Base-by-base conservation (phyloP, 2,329 filamentous ascomycete species). In the Diplocarpon mali region DNA sequence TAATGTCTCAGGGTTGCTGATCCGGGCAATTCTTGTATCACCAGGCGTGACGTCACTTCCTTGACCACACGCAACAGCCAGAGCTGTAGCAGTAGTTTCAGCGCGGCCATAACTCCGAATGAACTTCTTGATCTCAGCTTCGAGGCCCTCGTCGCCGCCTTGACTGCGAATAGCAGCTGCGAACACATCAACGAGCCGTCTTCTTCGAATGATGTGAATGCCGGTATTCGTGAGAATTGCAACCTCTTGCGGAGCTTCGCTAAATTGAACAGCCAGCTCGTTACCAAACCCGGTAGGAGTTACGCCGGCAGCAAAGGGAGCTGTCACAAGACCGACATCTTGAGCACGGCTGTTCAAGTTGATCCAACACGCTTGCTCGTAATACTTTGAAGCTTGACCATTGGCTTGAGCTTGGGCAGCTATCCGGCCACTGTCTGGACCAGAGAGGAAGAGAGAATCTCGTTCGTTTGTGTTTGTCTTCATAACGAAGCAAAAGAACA, bases 221-320 rank as follows among this genome's bases (percentile, higher is more conserved):
- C 92, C 92, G 12, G 78, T 87, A 56, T 92, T 94, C 28, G 92
- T 96, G 43, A 98, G 72, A 38, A 98, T 78, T 1, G 90, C 92
- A 52, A 96, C 80, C 60, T 98, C 90, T 40, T 83, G 79, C 0
- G 83, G 75, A 0, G 80, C 71, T 48, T 85, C 74, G 58, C 98
- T 92, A 56, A 92, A 98, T 57, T 98, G 93, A n/a, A 94, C 83
- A 1, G 92, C 87, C 45, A 96, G 70, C 65, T 98, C 92, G 56
- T 98, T 98, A 10, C 90, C 89, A 57, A 95, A 96, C 0, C 89
- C 90, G 16, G 78, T 61, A 0, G 85, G 84, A 20, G 77, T 75
- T 10, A 67, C 67, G 0, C 79, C 73, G 9, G 84, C 83, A 13
- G 78, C 73, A 55, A 88, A 90, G 0, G 84, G 76, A 39, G 75